Evolutionary conservation across 2,329 filamentous ascomycete species (phyloP).

Genomic region (Alternaria sp.): DNA sequence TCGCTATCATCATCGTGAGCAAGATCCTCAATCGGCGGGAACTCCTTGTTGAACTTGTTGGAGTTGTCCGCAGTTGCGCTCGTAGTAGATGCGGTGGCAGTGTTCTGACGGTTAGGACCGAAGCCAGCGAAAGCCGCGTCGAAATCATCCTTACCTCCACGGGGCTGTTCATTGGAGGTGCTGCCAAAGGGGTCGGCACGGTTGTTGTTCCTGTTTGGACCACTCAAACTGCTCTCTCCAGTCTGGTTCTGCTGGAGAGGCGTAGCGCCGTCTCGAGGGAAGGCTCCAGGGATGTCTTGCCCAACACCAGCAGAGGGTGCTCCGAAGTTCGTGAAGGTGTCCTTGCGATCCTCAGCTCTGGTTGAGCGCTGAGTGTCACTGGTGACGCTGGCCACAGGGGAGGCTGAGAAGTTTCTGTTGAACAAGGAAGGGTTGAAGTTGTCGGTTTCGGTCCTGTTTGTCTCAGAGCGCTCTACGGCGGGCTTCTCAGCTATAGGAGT

Average conservation of each 20-base stretch:
- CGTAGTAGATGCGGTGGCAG: conserved; percentile 49
- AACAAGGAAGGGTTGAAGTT: conserved; percentile 49
- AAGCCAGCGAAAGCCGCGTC: conserved; percentile 87
- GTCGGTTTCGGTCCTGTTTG: conserved; percentile 47
- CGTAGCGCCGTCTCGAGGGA: conserved; percentile 53
- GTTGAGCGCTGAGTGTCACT: conserved; percentile 51
- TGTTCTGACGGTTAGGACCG: conserved; percentile 61
- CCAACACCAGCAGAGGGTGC: conserved; percentile 36
- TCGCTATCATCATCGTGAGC: conserved; percentile 86
- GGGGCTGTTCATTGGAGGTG: conserved; percentile 43
- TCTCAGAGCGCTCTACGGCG: conserved; percentile 46
- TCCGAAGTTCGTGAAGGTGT: conserved; percentile 52
- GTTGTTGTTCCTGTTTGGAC: conserved; percentile 54
- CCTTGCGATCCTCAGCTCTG: conserved; percentile 51
- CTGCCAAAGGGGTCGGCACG: conserved; percentile 55
- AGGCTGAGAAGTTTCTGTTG: conserved; percentile 50
- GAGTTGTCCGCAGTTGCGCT: conserved; percentile 48
- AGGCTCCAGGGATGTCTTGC: conserved; percentile 58
- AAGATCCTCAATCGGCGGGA: conserved; percentile 91
- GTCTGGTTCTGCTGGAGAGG: conserved; percentile 60
- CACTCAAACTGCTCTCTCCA: conserved; percentile 58
- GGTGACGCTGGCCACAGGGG: conserved; percentile 52
- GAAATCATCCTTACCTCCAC: conserved; percentile 76
- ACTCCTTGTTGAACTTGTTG: conserved; percentile 75
- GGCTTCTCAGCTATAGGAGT: conserved; percentile 63